Evolutionary conservation across 345 rosid species (phyloP), one percentile per base, ranked within the genome.

Genomic region (Raphanus raphanistrum): DNA sequence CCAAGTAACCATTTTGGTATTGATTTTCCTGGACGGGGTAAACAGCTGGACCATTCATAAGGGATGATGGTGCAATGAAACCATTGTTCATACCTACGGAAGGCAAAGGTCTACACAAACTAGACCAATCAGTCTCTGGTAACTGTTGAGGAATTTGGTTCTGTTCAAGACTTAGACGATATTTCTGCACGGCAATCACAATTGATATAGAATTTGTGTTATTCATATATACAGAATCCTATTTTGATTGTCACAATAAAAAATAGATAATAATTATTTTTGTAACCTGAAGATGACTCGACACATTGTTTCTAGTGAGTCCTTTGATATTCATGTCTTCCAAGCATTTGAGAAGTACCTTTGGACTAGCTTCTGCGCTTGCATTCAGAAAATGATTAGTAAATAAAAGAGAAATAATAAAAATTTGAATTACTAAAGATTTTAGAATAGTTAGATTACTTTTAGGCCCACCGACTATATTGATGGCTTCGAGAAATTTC

Each of bases 231-330:
- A n/a, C 3, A 58, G 52, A 52, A 13, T 54, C 66, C 59, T 63
- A 10, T 28, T 55, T 29, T 4, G 8, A 17, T 38, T 70, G 62
- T 32, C 38, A 28, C 0, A 16, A 28, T 28, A 28, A 28, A 28
- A 28, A 28, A 57, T 60, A 4, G 4, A 28, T 33, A 45, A 41
- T 48, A 8, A 1, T 7, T 27, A 7, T 2, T 0, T 4, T 21
- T 38, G 9, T 3, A 17, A 72, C 81, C 81, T 78, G 81, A 59
- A 78, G 81, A 71, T 78, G 81, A 32, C 81, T 78, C 1, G 73
- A 21, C 16, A 78, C 68, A 6, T 71, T 78, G 72, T 2, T 6
- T 66, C 73, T 66, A 10, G 68, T 65, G 54, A 78, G 38, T 43
- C 81, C 81, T 25, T 59, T 5, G 10, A 78, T 0, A 0, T 59